phyloP scores from a whole-genome alignment of 345 rosid species.

The Toxicodendron radicans region DNA sequence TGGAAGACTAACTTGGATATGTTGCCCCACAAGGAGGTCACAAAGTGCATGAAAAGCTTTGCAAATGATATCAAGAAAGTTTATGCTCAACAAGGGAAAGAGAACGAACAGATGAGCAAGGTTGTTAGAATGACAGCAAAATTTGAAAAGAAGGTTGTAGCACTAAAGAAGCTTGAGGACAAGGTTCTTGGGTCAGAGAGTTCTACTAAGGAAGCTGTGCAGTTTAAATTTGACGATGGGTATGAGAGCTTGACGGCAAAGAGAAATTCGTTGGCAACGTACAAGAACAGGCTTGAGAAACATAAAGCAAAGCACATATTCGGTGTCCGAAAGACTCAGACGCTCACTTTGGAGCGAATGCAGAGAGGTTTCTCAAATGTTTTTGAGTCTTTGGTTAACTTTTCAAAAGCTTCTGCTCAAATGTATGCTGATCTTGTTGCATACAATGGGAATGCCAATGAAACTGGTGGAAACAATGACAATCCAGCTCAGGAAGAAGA shows the following conservation, averaged over 20 bases:
- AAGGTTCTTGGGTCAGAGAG: slow-evolving; percentile 30
- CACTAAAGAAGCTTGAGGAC: slow-evolving; percentile 33
- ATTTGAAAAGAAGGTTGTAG: slow-evolving; percentile 29
- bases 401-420: slow-evolving; percentile 35
- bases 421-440: slow-evolving; percentile 36
- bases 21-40: slow-evolving; percentile 38
- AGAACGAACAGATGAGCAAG: slow-evolving; percentile 46
- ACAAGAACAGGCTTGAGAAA: slow-evolving; percentile 27
- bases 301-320: slow-evolving; percentile 39
- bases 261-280: slow-evolving; percentile 32
- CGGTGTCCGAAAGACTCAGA: slow-evolving; percentile 35
- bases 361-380: slow-evolving; percentile 40
- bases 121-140: slow-evolving; percentile 36
- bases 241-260: slow-evolving; percentile 32
- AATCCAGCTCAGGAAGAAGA: slow-evolving; percentile 15
- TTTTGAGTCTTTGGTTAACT: slow-evolving; percentile 33
- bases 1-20: slow-evolving; percentile 39
- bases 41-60: slow-evolving; percentile 31
- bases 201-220: background rate
- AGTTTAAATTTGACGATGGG: background rate
- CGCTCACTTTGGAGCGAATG: slow-evolving; percentile 33
- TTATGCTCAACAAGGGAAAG: slow-evolving; percentile 43
- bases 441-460: slow-evolving; percentile 20
- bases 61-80: slow-evolving; percentile 29
- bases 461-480: slow-evolving; percentile 9